Evolutionary conservation across 148 eudicot species (phyloP), one percentile per base, ranked within the genome.

Genomic region (Silene uniflora): DNA sequence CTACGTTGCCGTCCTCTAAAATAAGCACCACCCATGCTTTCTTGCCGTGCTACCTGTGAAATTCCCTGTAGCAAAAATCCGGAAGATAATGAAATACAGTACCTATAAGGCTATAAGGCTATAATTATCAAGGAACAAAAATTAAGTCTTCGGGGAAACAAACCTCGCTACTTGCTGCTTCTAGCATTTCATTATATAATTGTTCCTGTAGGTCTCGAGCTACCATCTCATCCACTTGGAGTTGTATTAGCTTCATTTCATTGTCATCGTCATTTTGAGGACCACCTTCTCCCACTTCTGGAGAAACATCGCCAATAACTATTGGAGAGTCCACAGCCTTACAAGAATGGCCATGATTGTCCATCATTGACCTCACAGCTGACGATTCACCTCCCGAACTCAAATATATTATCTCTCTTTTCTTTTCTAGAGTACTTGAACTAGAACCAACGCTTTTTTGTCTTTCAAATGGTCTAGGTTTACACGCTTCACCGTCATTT

Each of bases 121-220:
- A n/a, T 70, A 35, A 18, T 63, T 59, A 46, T 58, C 32, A 32
- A 74, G 67, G 11, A 56, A 60, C 58, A 22, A 19, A 10, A 56
- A 42, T 3, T 4, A 35, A 35, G 39, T 3, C 39, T 35, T 35
- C 23, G 67, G 42, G 69, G 65, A 42, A 67, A 59, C 62, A 69
- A 56, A 91, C 98, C 89, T 89, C 92, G 27, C 61, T 74, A 83
- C 52, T 64, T 75, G 81, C 81, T 75, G 81, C 73, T 66, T 56
- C 88, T 59, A 84, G 83, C 24, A 68, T 72, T 80, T 92, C 98
- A 83, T 84, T 90, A 75, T 95, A 95, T 68, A 94, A 77, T 73
- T 95, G 96, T 78, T 92, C 96, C 84, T 95, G 98, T 39, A 95
- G 92, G 75, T 92, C 90, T 81, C 88, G 85, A 62, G 98, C 98